Percentiles rank a stretch among this genome's conserved stretches.
phyloP scores from a whole-genome alignment of 202 grass and related monocot species.

The Eragrostis tef region DNA sequence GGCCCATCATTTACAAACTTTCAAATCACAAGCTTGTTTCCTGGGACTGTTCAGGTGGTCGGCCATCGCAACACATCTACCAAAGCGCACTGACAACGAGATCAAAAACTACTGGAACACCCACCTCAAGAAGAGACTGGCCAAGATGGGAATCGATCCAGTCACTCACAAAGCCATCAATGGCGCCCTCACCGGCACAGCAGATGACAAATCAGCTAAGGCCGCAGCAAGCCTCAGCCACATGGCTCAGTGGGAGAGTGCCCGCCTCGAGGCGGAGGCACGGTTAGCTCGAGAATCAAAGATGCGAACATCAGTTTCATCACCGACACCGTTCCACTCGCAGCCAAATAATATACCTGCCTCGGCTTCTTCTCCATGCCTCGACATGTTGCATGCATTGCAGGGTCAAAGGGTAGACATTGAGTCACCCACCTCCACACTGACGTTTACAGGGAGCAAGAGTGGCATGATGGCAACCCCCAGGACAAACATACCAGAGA shows the following conservation, averaged over 20 bases:
- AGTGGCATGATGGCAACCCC: constrained; percentile 51
- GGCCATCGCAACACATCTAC: constrained; percentile 84
- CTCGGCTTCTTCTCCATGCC: constrained; percentile 43
- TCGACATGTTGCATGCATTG: constrained; percentile 65
- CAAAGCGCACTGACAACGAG: constrained; percentile 89
- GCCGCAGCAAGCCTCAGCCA: constrained; percentile 78
- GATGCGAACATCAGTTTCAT: constrained; percentile 49
- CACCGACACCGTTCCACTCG: constrained; percentile 15
- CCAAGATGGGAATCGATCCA: constrained; percentile 91
- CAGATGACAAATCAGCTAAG: constrained; percentile 57
- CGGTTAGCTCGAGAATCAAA: constrained; percentile 77
- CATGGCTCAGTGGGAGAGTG: constrained; percentile 99
- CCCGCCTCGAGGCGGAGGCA: constrained; percentile 83
- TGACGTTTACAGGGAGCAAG: constrained; percentile 61
- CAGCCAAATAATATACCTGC: constrained; percentile 17
- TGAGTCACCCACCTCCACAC: constrained; percentile 89
- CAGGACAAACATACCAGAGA: constrained; percentile 28
- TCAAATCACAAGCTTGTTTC: constrained; percentile 31
- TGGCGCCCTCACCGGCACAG: constrained; percentile 53
- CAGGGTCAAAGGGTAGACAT: constrained; percentile 61
- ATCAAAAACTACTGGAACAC: constrained; percentile 99
- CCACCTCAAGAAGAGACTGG: constrained; percentile 87
- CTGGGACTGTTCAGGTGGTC: constrained; percentile 75
- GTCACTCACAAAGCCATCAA: constrained; percentile 77
- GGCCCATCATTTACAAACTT: neutral